Evolutionary conservation across 345 rosid species (phyloP).

Genomic region (Bruguiera parviflora): DNA sequence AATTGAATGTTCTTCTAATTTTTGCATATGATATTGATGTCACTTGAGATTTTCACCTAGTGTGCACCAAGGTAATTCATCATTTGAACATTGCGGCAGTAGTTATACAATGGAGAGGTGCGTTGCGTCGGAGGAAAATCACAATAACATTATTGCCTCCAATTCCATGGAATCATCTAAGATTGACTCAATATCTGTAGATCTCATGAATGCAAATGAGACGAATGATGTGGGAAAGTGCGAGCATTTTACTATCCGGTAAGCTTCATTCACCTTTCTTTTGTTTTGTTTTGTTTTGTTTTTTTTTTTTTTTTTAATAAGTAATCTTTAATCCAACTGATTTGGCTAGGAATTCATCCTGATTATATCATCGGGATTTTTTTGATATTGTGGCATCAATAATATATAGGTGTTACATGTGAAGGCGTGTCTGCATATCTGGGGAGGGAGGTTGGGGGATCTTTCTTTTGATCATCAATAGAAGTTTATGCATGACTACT

Average conservation of each 20-base stretch:
- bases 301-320: not conserved
- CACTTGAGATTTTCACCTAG: conserved; percentile 2
- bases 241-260: conserved; percentile 71
- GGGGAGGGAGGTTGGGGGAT: not conserved
- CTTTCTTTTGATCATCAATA: not conserved
- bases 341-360: no score
- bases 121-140: conserved; percentile 25
- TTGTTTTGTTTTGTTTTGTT: not conserved
- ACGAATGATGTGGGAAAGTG: conserved; percentile 41
- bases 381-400: no score
- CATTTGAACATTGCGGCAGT: conserved; percentile 9
- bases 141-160: conserved; percentile 25
- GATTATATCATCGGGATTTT: no score
- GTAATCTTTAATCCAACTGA: not conserved
- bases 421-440: no score
- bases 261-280: conserved; percentile 16
- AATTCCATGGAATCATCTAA: conserved; percentile 45
- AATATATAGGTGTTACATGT: no score
- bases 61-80: conserved; percentile 10
- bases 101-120: conserved; percentile 24
- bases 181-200: conserved; percentile 55
- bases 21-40: no score
- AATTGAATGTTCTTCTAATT: not conserved
- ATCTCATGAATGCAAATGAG: conserved; percentile 38
- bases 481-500: not conserved